phyloP scores from a whole-genome alignment of 2,329 filamentous ascomycete genomes.

The Trichoderma cornu-damae region DNA sequence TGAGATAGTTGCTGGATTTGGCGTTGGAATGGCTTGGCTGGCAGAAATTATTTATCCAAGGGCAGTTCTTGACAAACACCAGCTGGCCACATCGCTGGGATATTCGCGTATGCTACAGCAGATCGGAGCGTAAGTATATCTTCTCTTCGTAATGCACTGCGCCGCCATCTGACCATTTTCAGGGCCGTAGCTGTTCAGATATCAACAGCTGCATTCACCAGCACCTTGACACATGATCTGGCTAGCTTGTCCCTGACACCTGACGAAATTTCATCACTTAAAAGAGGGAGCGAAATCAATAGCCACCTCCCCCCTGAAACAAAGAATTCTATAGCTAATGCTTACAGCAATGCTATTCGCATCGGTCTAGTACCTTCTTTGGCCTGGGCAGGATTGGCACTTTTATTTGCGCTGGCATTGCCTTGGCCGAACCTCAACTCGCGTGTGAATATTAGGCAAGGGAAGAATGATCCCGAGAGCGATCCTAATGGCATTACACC shows the following conservation, averaged over 20 bases:
- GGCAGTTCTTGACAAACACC: neutral
- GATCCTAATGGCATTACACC: neutral
- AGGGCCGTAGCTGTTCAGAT: neutral
- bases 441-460: neutral
- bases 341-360: neutral
- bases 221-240: neutral
- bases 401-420: neutral
- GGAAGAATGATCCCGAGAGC: neutral
- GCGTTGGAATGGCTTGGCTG: constrained; percentile 4
- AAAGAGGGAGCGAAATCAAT: neutral
- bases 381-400: neutral
- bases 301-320: neutral
- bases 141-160: neutral
- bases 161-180: neutral
- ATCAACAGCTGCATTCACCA: neutral
- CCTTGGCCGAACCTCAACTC: neutral
- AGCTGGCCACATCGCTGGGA: neutral
- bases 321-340: neutral
- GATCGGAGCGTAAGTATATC: neutral
- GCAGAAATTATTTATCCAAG: constrained; percentile 7
- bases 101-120: constrained; percentile 9
- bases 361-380: neutral
- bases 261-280: neutral
- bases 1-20: constrained; percentile 1
- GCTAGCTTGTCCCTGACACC: neutral